These are phyloP conservation scores for Xylaria digitata DNA, from an alignment of 2,329 filamentous ascomycete genomes.

Conservation along the genomic window DNA sequence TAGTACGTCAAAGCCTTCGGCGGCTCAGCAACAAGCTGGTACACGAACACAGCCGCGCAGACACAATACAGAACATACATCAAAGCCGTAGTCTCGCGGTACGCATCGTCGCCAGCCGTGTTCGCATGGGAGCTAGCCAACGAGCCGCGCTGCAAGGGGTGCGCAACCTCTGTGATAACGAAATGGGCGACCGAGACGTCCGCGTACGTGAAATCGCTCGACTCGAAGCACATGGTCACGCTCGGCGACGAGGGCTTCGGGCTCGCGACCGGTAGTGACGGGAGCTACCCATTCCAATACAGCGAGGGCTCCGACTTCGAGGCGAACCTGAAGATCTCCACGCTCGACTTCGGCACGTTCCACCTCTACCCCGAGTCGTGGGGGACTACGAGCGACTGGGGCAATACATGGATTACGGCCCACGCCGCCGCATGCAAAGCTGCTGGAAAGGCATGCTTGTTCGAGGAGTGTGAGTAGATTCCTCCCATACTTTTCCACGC, in stretches of 20 bases:
- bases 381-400: conserved; percentile 52
- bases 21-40: conserved; percentile 65
- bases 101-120: conserved; percentile 59
- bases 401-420: conserved; percentile 52
- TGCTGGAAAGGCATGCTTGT: conserved; percentile 55
- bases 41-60: conserved; percentile 64
- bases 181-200: conserved; percentile 69
- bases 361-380: conserved; percentile 55
- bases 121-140: conserved; percentile 68
- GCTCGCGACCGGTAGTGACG: conserved; percentile 53
- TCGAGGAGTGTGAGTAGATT: conserved; percentile 55
- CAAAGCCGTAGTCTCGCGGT: conserved; percentile 61
- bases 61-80: conserved; percentile 66
- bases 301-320: conserved; percentile 65
- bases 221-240: conserved; percentile 71
- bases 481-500: background rate
- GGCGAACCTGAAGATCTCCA: conserved; percentile 47
- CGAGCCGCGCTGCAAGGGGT: conserved; percentile 69
- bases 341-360: conserved; percentile 51
- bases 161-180: conserved; percentile 64
- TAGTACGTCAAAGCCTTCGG: conserved; percentile 69
- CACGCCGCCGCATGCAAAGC: conserved; percentile 54
- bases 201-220: conserved; percentile 72
- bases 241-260: conserved; percentile 69
- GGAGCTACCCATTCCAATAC: conserved; percentile 64